Conservation (phyloP, 371 early-diverging fungal genomes). For the Apophysomyces variabilis region DNA sequence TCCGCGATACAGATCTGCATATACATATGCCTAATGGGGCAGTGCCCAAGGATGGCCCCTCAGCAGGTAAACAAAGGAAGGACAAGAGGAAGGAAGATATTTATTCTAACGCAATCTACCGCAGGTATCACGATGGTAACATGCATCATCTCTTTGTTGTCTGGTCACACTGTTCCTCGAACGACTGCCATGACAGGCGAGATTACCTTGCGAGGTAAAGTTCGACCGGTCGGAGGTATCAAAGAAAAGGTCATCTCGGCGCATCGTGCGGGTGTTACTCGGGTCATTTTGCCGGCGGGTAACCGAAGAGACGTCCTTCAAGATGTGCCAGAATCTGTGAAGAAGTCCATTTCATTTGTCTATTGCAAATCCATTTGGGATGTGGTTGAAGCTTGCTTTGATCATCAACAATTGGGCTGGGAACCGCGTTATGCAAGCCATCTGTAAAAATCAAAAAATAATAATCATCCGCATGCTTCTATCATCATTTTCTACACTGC, state of each 20-base stretch:
- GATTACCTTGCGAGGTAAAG: constrained; percentile 80
- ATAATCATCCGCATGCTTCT: not conserved
- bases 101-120: not conserved
- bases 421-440: constrained; percentile 27
- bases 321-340: constrained; percentile 67
- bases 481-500: not conserved
- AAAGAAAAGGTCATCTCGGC: constrained; percentile 89
- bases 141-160: constrained; percentile 76
- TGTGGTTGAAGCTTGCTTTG: constrained; percentile 67
- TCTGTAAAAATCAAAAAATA: constrained; percentile 23
- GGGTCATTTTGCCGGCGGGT: constrained; percentile 56
- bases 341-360: constrained; percentile 65
- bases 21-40: constrained; percentile 88
- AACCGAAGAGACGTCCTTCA: constrained; percentile 61
- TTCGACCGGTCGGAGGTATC: constrained; percentile 87
- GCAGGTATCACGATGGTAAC: constrained; percentile 71
- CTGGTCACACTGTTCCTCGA: constrained; percentile 54
- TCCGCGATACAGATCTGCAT: constrained; percentile 72
- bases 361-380: constrained; percentile 72
- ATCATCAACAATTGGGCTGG: constrained; percentile 12
- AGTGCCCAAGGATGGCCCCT: constrained; percentile 87
- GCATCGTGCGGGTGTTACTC: constrained; percentile 73
- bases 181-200: constrained; percentile 89
- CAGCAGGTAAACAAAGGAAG: constrained; percentile 36
- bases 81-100: not conserved